A percentile compares a stretch with the other conserved stretches of the same genome.
Conservation (phyloP, 2,329 filamentous ascomycete species). For the Epichloe aotearoae region DNA sequence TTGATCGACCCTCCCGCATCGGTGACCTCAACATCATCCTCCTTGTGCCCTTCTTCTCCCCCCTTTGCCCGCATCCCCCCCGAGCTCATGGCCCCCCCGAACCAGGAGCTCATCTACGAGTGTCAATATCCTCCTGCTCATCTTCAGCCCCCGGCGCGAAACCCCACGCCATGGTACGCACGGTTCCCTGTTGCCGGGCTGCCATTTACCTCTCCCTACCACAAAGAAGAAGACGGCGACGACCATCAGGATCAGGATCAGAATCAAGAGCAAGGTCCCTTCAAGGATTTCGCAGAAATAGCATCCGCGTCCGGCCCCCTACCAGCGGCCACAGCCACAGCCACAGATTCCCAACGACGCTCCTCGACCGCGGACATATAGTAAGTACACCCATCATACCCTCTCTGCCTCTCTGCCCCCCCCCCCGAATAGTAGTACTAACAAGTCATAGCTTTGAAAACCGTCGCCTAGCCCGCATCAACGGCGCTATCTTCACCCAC, state of each 20-base stretch:
- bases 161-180: background rate
- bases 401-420: background rate
- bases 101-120: background rate
- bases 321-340: too few relatives aligned
- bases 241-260: too few relatives aligned
- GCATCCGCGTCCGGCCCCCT: too few relatives aligned
- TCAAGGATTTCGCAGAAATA: too few relatives aligned
- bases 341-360: too few relatives aligned
- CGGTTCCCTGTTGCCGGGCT: background rate
- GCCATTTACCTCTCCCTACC: background rate
- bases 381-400: too few relatives aligned
- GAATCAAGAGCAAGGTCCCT: too few relatives aligned
- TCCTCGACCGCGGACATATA: too few relatives aligned
- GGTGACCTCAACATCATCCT: background rate
- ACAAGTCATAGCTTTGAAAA: background rate
- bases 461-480: background rate
- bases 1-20: background rate
- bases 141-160: background rate
- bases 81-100: background rate
- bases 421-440: background rate
- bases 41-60: too few relatives aligned
- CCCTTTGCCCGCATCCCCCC: too few relatives aligned
- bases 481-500: background rate
- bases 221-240: too few relatives aligned
- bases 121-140: background rate